Percentiles rank a stretch among this genome's conserved stretches.
Conservation (phyloP, 1,284 basidiomycete genomes). For the Austropuccinia psidii region DNA sequence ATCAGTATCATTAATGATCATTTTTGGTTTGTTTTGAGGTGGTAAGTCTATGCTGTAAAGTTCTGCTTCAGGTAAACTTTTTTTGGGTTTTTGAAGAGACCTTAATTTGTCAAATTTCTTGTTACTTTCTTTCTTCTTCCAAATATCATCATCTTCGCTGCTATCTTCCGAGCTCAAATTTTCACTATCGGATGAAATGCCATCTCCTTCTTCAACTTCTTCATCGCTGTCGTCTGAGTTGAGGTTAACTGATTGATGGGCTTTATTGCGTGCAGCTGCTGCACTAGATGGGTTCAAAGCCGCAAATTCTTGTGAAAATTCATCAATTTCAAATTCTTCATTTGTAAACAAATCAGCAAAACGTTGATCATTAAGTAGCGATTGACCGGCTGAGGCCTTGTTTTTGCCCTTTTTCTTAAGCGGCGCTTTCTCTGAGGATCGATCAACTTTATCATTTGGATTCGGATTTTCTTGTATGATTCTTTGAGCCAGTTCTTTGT, state of each 20-base stretch:
- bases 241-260: not conserved
- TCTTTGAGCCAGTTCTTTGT: constrained; percentile 83
- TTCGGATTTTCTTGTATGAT: constrained; percentile 67
- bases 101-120: not conserved
- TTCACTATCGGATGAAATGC: not conserved
- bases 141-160: constrained; percentile 35
- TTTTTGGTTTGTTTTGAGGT: not conserved
- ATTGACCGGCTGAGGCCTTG: constrained; percentile 43
- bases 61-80: too few species aligned
- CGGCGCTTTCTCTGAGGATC: constrained; percentile 49
- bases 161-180: constrained; percentile 19
- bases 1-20: constrained; percentile 16
- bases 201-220: not conserved
- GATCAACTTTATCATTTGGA: constrained; percentile 50
- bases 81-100: not conserved
- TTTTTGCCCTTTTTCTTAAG: constrained; percentile 45
- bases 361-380: constrained; percentile 72
- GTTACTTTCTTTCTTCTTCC: constrained; percentile 13
- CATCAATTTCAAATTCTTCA: constrained; percentile 89
- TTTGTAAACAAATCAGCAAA: constrained; percentile 88
- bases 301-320: constrained; percentile 73
- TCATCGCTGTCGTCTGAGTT: not conserved
- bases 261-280: constrained; percentile 7
- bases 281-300: constrained; percentile 75
- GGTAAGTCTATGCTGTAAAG: too few species aligned